Evolutionary conservation across 371 early-diverging fungal species (phyloP).

Genomic region (Mortierella sp.): DNA sequence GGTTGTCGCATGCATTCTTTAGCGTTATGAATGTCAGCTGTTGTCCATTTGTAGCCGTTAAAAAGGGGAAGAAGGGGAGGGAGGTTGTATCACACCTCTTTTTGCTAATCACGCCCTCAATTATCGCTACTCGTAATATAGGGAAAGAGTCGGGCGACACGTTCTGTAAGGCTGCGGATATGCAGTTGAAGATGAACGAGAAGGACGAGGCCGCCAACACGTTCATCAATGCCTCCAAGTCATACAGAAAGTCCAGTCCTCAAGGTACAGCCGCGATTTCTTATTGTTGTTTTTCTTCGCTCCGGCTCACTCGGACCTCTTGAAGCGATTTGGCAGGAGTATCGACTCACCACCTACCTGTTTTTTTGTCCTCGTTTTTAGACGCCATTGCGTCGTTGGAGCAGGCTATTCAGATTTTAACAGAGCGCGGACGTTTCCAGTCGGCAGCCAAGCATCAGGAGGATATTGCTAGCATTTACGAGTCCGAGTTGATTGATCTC

Average conservation of each 20-base stretch:
- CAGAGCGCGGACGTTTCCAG: constrained; percentile 88
- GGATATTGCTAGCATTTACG: constrained; percentile 94
- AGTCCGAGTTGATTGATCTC: constrained; percentile 87
- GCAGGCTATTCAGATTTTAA: constrained; percentile 83
- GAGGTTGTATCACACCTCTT: constrained; percentile 4
- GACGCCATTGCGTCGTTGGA: constrained; percentile 83
- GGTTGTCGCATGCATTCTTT: background rate
- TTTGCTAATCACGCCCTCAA: constrained; percentile 8
- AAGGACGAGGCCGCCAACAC: constrained; percentile 87
- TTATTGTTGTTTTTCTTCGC: background rate
- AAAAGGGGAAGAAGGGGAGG: background rate
- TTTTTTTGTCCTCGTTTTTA: constrained; percentile 26
- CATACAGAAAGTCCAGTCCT: constrained; percentile 86
- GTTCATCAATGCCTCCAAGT: constrained; percentile 89
- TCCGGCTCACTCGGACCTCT: background rate
- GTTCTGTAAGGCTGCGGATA: constrained; percentile 84
- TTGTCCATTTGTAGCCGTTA: background rate
- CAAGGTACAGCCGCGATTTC: constrained; percentile 64
- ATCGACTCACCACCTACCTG: background rate
- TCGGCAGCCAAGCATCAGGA: constrained; percentile 94
- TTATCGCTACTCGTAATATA: constrained; percentile 39
- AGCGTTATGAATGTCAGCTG: background rate
- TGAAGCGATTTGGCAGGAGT: background rate
- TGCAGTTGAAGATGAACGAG: constrained; percentile 75
- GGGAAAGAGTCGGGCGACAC: constrained; percentile 96